Conservation (phyloP, 2,329 filamentous ascomycete species). For the Dactylellina leptospora region DNA sequence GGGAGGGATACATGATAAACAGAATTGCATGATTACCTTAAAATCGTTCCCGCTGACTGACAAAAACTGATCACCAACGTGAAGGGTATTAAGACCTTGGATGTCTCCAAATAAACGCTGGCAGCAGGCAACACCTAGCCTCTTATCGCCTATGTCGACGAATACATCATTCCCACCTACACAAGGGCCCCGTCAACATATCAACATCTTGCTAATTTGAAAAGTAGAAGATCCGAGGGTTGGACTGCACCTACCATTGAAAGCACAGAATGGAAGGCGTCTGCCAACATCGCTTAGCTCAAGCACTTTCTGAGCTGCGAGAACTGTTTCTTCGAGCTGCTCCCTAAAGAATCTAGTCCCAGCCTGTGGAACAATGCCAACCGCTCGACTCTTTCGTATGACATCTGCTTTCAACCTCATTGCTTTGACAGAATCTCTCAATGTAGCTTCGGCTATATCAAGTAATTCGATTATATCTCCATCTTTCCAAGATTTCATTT, state of each 20-base stretch:
- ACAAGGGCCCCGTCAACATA: no score
- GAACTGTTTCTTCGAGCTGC: slow-evolving; percentile 91
- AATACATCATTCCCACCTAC: slow-evolving; percentile 92
- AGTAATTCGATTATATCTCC: slow-evolving; percentile 80
- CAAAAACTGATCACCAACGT: slow-evolving; percentile 96
- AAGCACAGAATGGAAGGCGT: slow-evolving; percentile 88
- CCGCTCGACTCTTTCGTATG: slow-evolving; percentile 86
- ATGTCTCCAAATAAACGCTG: slow-evolving; percentile 88
- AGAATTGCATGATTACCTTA: no score
- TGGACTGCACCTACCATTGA: slow-evolving; percentile 78
- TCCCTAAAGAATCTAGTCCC: slow-evolving; percentile 80
- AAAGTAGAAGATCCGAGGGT: no score
- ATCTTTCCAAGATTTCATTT: slow-evolving; percentile 81
- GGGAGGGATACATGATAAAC: no score
- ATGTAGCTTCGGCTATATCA: slow-evolving; percentile 84
- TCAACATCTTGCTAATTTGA: no score
- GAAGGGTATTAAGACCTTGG: slow-evolving; percentile 79
- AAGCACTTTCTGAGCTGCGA: slow-evolving; percentile 91
- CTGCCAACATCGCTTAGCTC: slow-evolving; percentile 78
- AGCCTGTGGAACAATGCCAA: slow-evolving; percentile 75
- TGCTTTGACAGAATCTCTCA: slow-evolving; percentile 80
- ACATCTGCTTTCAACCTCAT: slow-evolving; percentile 81
- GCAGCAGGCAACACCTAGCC: slow-evolving; percentile 90
- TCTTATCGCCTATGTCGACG: slow-evolving; percentile 98
- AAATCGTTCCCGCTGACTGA: slow-evolving; percentile 97